Conservation (phyloP, 305 asterid species). For the Withania somnifera region DNA sequence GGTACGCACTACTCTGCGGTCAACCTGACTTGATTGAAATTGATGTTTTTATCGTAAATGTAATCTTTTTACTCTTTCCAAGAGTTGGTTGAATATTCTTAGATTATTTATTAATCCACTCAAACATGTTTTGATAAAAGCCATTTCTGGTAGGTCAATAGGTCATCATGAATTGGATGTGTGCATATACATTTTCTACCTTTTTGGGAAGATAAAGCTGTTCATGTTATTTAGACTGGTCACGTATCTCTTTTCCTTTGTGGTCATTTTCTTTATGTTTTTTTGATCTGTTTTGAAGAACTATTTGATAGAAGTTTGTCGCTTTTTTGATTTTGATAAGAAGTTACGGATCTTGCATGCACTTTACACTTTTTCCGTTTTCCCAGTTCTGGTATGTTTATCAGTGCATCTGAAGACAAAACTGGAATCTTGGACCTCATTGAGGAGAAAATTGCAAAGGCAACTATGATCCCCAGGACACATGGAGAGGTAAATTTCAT, state of each 20-base stretch:
- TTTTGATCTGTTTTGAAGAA: neutral
- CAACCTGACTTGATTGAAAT: neutral
- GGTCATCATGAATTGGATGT: neutral
- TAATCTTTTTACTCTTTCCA: neutral
- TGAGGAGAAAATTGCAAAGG: constrained; percentile 85
- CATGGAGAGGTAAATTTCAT: constrained; percentile 73
- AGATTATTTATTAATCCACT: neutral
- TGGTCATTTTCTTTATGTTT: neutral
- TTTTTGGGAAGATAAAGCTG: neutral
- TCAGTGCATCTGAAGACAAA: constrained; percentile 79
- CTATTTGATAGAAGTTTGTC: neutral
- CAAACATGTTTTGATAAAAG: neutral
- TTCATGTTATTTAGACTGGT: neutral
- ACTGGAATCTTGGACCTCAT: constrained; percentile 57
- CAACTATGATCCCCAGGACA: constrained; percentile 55
- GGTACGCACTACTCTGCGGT: constrained; percentile 24
- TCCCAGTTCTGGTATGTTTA: constrained; percentile 84
- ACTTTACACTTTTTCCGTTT: neutral
- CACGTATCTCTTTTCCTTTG: neutral
- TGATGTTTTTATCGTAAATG: neutral
- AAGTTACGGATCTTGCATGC: neutral
- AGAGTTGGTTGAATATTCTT: neutral
- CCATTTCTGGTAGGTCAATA: neutral
- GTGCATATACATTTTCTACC: neutral
- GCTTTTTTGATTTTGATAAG: neutral